Evolutionary conservation across 2,329 filamentous ascomycete species (phyloP).

Genomic region (Colletotrichum sp.): DNA sequence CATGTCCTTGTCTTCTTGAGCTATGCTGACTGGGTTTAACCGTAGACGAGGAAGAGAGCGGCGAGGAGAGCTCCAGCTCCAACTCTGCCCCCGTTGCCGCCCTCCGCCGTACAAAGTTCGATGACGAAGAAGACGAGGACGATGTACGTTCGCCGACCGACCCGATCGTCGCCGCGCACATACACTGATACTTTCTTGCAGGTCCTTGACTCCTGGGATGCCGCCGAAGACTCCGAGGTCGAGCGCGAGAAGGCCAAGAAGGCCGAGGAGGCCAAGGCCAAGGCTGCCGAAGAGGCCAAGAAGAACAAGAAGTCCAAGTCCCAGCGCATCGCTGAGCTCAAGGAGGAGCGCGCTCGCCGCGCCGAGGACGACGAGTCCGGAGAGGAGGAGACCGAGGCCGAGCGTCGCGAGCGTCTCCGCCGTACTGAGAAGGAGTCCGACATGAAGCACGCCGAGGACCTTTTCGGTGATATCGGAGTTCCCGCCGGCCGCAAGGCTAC

Average conservation of each 20-base stretch:
- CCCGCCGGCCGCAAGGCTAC: conserved; percentile 70
- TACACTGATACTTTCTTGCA: conserved; percentile 38
- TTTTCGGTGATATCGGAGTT: conserved; percentile 81
- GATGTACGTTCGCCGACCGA: conserved; percentile 63
- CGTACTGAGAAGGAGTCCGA: conserved; percentile 87
- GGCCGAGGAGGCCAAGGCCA: conserved; percentile 83
- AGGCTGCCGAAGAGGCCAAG: conserved; percentile 85
- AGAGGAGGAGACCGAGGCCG: conserved; percentile 76
- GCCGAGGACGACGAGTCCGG: conserved; percentile 42
- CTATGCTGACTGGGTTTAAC: not conserved
- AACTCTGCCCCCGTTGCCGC: conserved; percentile 42
- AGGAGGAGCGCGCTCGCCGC: conserved; percentile 62
- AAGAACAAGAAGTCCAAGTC: conserved; percentile 90
- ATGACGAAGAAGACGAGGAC: conserved; percentile 87
- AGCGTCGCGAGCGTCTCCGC: conserved; percentile 75
- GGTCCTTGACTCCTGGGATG: conserved; percentile 97
- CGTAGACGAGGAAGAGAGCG: conserved; percentile 44
- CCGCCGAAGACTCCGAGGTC: conserved; percentile 93
- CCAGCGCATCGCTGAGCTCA: conserved; percentile 83
- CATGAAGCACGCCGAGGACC: conserved; percentile 86
- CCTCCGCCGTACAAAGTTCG: conserved; percentile 69
- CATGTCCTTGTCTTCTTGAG: not conserved
- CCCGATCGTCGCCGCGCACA: not conserved
- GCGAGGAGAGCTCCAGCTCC: conserved; percentile 38
- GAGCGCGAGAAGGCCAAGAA: conserved; percentile 95